phyloP scores from a whole-genome alignment of 257 asterid species.

The Lycium ferocissimum region DNA sequence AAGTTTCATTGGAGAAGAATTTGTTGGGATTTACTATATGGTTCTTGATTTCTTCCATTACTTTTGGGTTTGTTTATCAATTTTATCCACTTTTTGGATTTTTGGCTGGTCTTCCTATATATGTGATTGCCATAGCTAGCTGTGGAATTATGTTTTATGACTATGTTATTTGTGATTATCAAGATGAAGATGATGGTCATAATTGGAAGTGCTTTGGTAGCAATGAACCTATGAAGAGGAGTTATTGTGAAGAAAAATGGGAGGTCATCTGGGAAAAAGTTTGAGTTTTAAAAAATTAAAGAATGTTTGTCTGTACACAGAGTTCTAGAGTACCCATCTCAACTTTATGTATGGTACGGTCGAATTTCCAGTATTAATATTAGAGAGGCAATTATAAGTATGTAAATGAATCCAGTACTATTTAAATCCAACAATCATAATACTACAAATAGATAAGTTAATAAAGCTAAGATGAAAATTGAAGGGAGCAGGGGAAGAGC shows the following conservation, averaged over 20 bases:
- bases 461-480: no score
- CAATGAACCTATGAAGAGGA: background rate
- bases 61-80: conserved; percentile 2
- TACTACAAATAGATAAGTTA: no score
- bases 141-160: conserved; percentile 23
- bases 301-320: no score
- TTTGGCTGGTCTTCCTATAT: background rate
- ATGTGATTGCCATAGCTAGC: background rate
- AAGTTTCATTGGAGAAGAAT: background rate
- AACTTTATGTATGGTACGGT: no score
- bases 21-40: conserved; percentile 11
- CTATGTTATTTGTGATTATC: conserved; percentile 20
- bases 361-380: no score
- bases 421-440: no score
- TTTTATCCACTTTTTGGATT: conserved; percentile 11
- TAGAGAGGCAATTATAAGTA: no score
- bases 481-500: no score
- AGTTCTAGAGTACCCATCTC: no score
- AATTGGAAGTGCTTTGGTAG: background rate
- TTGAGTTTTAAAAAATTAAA: background rate
- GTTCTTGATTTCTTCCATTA: conserved; percentile 21
- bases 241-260: background rate
- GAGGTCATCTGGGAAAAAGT: conserved; percentile 10
- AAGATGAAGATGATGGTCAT: background rate
- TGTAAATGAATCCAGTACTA: no score